phyloP scores from a whole-genome alignment of 148 eudicot species.

The Simmondsia chinensis region DNA sequence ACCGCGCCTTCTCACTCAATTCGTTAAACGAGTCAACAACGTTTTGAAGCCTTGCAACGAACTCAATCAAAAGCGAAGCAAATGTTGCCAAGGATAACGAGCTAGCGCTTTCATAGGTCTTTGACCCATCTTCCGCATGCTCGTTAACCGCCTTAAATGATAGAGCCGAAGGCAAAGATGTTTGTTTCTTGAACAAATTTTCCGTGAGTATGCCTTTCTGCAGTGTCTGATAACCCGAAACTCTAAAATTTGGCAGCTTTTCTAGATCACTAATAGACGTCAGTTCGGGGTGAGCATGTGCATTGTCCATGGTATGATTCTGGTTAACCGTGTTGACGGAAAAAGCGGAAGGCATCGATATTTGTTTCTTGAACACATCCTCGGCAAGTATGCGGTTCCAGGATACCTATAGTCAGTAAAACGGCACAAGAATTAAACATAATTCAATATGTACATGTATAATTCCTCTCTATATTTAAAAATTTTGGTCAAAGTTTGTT shows the following conservation, averaged over 20 bases:
- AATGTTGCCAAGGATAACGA: constrained; percentile 68
- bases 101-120: constrained; percentile 65
- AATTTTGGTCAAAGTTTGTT: too few species aligned
- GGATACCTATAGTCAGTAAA: too few species aligned
- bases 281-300: neutral
- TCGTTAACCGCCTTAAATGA: constrained; percentile 13
- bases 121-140: constrained; percentile 31
- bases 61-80: constrained; percentile 61
- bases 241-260: too few species aligned
- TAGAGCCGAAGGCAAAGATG: constrained; percentile 22
- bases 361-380: too few species aligned
- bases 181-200: constrained; percentile 15
- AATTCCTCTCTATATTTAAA: too few species aligned
- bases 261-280: too few species aligned
- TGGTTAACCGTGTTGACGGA: neutral
- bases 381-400: too few species aligned
- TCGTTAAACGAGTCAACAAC: constrained; percentile 59
- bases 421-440: too few species aligned
- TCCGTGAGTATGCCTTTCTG: constrained; percentile 4
- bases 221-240: constrained; percentile 5
- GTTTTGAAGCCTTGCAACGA: constrained; percentile 77
- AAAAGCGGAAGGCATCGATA: neutral
- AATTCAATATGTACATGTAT: too few species aligned
- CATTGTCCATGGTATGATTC: too few species aligned
- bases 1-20: constrained; percentile 55